Base-by-base conservation (phyloP, 768 basidiomycete species). In the Mycena indigotica region DNA sequence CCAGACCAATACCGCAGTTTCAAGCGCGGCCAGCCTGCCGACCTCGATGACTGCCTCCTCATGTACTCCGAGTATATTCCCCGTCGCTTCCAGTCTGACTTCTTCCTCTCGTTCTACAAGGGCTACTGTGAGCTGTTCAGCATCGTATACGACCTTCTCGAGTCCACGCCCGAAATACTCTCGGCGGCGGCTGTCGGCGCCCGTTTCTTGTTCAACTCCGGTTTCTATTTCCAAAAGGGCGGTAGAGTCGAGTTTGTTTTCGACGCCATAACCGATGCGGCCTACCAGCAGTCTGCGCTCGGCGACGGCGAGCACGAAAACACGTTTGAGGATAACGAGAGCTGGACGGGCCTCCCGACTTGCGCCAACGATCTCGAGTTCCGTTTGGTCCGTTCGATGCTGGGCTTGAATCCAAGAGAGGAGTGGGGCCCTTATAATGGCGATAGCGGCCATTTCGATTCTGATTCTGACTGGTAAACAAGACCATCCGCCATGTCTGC, bases 341-440 rank as follows among this genome's bases (percentile, higher is more conserved):
- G 58, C 24, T 65, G 55, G 53, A 41, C 29, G 39, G 28, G 35
- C 21, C 28, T 55, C 21, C 44, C 45, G 15, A 46, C 40, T 50
- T 72, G 72, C 45, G 61, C 53, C 29, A 71, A 73, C 52, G 71
- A 73, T 56, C 46, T 70, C 39, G 67, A 69, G 55, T 72, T 73
- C 51, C 51, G 55, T 45, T 51, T 70, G 15, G 71, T 73, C 28
- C 62, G 71, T 29, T 51, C 28, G 39, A 64, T 60, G 66, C 55
- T 71, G 3, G 72, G 69, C 1, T 53, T 73, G 52, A 50, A 63
- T 30, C 32, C 51, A n/a, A 58, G 62, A 41, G 25, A 65, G 44
- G 48, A 48, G n/a, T 61, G 66, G 63, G 62, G 60, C 1, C 67
- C 65, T 3, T 62, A 60, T 40, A 21, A 44, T 44, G n/a, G n/a